Evolutionary conservation across 129 eudicot genomes (phyloP), one percentile per base, ranked within the genome.

Genomic region (Flaveria trinervia): DNA sequence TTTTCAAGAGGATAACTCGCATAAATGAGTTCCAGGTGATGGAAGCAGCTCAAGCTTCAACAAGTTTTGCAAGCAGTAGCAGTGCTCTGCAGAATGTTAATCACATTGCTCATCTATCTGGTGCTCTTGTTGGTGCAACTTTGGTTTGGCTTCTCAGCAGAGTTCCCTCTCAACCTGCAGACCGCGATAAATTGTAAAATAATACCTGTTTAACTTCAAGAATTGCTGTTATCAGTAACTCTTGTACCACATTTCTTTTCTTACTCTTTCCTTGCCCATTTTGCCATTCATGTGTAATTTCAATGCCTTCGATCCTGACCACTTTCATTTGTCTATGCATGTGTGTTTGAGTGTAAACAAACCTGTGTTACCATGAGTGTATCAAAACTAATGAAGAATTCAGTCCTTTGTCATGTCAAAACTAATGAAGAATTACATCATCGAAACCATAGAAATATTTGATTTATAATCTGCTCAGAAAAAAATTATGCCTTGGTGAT

Each of bases 1-100:
- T 30, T 30, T 59, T 59, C 13, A 61, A 36, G 28, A 0, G 17
- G 17, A 25, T 61, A 25, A 25, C 13, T 26, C 18, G 26, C 67
- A 23, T 59, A 9, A 25, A 59, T 10, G 36, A 22, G 36, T 59
- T 61, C 15, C 79, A 93, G 98, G 98, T 94, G 70, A 94, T 94
- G 98, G 98, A 94, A 84, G 97, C 97, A 62, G 98, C 98, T 73
- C 92, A 89, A 81, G 96, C 93, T 65, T 94, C 98, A 39, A 82
- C 96, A 70, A 82, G 89, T 73, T 79, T 93, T 81, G 84, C 88
- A 68, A 89, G 88, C 28, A 80, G 83, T 65, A 79, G 74, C 68
- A 77, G 75, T 56, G 87, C 86, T 36, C 68, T 91, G 26, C 93
- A 89, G 80, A 94, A 83, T 81, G 89, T 94, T 15, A 94, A 94